Evolutionary conservation across 768 basidiomycete genomes (phyloP).

Genomic region (Russula dissimulans): DNA sequence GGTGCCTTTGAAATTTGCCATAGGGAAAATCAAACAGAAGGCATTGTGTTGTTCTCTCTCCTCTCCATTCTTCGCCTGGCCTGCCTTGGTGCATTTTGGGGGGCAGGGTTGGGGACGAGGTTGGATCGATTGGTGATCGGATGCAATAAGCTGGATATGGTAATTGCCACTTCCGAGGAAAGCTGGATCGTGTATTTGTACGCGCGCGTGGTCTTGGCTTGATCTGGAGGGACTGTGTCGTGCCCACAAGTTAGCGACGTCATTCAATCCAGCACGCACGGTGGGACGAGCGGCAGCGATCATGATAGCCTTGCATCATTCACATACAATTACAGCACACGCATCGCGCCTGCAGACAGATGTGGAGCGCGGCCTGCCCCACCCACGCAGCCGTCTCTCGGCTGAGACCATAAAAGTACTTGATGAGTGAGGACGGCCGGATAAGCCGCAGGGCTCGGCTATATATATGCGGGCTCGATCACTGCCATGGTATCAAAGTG

Average conservation of each 20-base stretch:
- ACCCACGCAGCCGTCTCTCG: not conserved
- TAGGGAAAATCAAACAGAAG: too few species aligned
- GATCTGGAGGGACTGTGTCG: not conserved
- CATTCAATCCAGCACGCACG: not conserved
- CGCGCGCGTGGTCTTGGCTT: not conserved
- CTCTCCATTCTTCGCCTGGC: too few species aligned
- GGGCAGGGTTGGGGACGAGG: not conserved
- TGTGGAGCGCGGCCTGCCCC: too few species aligned
- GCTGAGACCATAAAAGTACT: not conserved
- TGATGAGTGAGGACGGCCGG: not conserved
- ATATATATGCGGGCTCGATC: constrained; percentile 1
- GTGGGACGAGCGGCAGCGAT: not conserved
- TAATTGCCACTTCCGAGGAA: not conserved
- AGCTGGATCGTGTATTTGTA: too few species aligned
- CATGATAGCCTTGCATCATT: too few species aligned
- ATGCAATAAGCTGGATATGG: not conserved
- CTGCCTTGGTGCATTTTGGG: too few species aligned
- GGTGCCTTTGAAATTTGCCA: not conserved
- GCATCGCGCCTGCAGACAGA: too few species aligned
- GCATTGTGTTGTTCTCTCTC: too few species aligned
- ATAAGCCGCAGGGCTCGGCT: constrained; percentile 9
- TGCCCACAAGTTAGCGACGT: not conserved
- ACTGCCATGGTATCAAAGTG: not conserved
- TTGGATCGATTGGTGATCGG: not conserved
- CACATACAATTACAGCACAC: too few species aligned